phyloP scores from a whole-genome alignment of 352 stramenopile genomes.

The Phytophthora brassicae region DNA sequence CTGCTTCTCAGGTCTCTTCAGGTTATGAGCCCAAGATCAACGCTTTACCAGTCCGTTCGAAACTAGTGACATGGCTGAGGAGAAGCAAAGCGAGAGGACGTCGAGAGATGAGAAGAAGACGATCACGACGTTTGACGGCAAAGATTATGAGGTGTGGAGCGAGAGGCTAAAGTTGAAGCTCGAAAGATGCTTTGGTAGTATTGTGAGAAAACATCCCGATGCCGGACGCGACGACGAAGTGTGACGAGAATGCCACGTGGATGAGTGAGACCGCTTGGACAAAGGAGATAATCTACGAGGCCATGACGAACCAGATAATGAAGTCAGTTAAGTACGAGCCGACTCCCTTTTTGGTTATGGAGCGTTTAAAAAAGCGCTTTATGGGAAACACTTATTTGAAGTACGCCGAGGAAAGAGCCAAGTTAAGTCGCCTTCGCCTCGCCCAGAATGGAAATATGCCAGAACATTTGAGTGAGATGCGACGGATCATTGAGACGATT shows the following conservation, averaged over 20 bases:
- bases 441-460: not conserved
- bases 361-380: conserved; percentile 1
- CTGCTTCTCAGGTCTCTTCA: no score
- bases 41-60: no score
- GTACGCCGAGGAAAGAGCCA: not conserved
- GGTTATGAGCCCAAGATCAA: no score
- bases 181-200: not conserved
- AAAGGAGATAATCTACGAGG: not conserved
- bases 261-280: not conserved
- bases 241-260: not conserved
- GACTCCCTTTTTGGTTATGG: not conserved
- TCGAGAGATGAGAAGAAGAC: no score
- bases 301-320: not conserved
- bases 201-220: not conserved
- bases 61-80: no score
- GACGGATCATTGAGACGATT: not conserved
- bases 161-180: not conserved
- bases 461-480: not conserved
- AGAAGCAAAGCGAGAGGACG: no score
- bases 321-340: not conserved
- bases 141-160: no score
- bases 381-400: not conserved
- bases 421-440: not conserved
- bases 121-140: no score
- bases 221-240: not conserved